Percentiles rank a stretch among this genome's conserved stretches.
phyloP scores from a whole-genome alignment of 2,329 filamentous ascomycete species.

The Aspergillus tamarii region DNA sequence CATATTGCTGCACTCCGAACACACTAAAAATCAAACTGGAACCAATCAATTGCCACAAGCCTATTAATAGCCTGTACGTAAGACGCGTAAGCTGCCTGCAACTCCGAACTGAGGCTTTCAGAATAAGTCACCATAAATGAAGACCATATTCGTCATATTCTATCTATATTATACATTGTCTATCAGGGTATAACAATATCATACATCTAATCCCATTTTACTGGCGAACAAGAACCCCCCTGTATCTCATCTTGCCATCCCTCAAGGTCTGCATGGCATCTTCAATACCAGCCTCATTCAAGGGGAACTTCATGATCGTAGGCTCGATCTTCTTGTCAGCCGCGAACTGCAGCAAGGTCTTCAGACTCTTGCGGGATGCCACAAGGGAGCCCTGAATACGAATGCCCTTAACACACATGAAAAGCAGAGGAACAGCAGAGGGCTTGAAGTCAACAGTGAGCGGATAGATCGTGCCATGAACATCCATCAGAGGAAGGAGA shows the following conservation, averaged over 20 bases:
- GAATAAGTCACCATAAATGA: neutral
- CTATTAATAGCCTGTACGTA: too few species aligned
- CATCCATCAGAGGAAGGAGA: conserved; percentile 29
- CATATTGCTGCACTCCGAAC: neutral
- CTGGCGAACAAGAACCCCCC: conserved; percentile 45
- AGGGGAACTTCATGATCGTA: conserved; percentile 65
- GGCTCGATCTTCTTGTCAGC: conserved; percentile 63
- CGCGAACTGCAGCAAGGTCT: conserved; percentile 68
- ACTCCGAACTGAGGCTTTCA: too few species aligned
- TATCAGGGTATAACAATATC: neutral
- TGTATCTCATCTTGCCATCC: conserved; percentile 51
- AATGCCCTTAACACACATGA: conserved; percentile 56
- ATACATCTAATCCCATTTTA: neutral
- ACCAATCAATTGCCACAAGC: neutral
- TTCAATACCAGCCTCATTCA: conserved; percentile 54
- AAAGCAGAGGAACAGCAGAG: conserved; percentile 42
- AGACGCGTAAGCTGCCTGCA: too few species aligned
- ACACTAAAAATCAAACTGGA: neutral
- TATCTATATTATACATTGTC: neutral
- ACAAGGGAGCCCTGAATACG: conserved; percentile 65
- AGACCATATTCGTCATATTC: neutral
- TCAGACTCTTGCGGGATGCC: conserved; percentile 63
- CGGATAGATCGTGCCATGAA: conserved; percentile 31
- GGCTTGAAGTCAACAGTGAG: conserved; percentile 27
- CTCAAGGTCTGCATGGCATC: conserved; percentile 51